Base-by-base conservation (phyloP, 1,139 yeast species). In the Yamadazyma taylorii region DNA sequence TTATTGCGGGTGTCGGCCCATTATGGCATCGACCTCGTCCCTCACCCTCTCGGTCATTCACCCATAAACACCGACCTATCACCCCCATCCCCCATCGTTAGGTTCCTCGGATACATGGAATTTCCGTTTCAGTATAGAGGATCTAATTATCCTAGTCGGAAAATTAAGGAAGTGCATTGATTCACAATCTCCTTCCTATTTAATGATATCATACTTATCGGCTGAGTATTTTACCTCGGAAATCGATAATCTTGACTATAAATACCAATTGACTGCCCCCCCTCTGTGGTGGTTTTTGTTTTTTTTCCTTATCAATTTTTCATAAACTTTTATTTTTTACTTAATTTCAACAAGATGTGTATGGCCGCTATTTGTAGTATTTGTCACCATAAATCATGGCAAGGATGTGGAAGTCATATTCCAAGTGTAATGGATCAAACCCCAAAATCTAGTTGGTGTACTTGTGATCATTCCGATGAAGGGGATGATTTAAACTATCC, bases 361-460 rank as follows among this genome's bases (percentile, higher is more conserved):
- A 45, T 37, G 40, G 47, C 40, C 29, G 47, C 43, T 21, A 49
- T 48, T 41, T 49, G 53, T 39, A 40, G 42, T 40, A 49, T 48
- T 40, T 49, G 53, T 26, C 48, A 60, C 31, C 63, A 60, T 39
- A 63, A 62, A 43, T 61, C 68, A 5, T 64, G 70, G 70, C 54
- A 63, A 28, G 70, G 70, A 28, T 64, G 69, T 47, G 69, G 69
- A 17, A 40, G 50, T 28, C 69, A 64, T 40, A 54, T 63, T 23
- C 47, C 52, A 8, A 46, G 51, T 28, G 59, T 64, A 12, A 64
- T 64, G 70, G 65, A 63, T 41, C 35, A 49, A 32, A 58, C 69
- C 19, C 63, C 67, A 24, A 63, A 57, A 44, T 51, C 50, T 17
- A 54, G 49, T 29, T 67, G 75, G 74, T 69, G 74, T 47, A 63